phyloP scores from a whole-genome alignment of 495 filamentous ascomycete genomes.

The Neurospora sublineolata region DNA sequence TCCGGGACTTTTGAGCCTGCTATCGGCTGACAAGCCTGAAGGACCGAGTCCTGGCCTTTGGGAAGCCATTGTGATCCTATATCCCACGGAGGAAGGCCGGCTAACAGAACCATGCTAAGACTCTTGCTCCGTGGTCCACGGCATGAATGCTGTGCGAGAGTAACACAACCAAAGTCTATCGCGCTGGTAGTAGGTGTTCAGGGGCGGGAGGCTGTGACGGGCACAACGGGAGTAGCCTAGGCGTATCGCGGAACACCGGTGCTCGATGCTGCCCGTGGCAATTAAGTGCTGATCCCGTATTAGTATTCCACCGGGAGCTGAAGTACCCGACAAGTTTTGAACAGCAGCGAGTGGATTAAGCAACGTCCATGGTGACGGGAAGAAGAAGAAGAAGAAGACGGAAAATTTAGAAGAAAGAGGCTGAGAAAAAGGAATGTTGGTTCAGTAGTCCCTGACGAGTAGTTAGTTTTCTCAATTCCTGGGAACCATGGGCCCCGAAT shows the following conservation, averaged over 20 bases:
- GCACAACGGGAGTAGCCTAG: slow-evolving; percentile 14
- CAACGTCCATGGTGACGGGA: slow-evolving; percentile 6
- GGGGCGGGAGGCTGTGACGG: slow-evolving; percentile 9
- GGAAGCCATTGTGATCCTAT: slow-evolving; percentile 21
- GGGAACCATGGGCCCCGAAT: not conserved
- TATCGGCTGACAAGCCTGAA: slow-evolving; percentile 11
- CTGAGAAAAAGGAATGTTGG: not conserved
- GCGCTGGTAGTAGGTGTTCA: slow-evolving; percentile 7
- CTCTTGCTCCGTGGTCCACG: slow-evolving; percentile 5
- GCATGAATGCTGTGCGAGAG: slow-evolving; percentile 5
- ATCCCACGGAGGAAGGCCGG: slow-evolving; percentile 6
- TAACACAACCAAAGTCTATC: slow-evolving; percentile 1
- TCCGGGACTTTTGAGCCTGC: slow-evolving; percentile 7
- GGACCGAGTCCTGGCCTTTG: slow-evolving; percentile 12
- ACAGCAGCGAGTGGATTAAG: not conserved
- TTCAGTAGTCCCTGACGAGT: not conserved
- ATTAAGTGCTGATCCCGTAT: slow-evolving; percentile 11
- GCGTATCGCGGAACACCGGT: slow-evolving; percentile 3
- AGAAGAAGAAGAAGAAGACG: slow-evolving; percentile 1
- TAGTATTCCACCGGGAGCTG: slow-evolving; percentile 6
- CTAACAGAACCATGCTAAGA: slow-evolving; percentile 17
- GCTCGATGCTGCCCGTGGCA: slow-evolving; percentile 5
- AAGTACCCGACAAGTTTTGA: not conserved
- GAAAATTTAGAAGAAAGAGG: not conserved
- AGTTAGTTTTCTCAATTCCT: not conserved